Evolutionary conservation across 2,329 filamentous ascomycete genomes (phyloP).

Genomic region (Phialophora tarda): DNA sequence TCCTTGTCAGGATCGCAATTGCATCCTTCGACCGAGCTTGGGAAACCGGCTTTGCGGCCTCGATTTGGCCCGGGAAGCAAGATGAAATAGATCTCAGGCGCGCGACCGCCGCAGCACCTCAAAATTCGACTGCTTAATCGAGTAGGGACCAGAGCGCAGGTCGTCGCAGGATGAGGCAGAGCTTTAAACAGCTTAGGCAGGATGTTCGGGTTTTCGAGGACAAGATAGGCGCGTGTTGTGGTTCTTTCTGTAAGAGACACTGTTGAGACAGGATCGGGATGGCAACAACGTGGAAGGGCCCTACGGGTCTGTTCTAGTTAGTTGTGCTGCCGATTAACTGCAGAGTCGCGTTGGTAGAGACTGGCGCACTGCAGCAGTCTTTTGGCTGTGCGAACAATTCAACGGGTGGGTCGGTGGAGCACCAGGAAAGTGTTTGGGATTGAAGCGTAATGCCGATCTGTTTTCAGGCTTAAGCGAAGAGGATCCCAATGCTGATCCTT

Average conservation of each 20-base stretch:
- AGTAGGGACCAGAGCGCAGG: neutral
- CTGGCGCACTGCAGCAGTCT: neutral
- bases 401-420: slow-evolving; percentile 8
- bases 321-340: neutral
- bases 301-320: neutral
- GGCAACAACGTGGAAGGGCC: no score
- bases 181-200: neutral
- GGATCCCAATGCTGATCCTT: neutral
- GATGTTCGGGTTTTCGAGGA: neutral
- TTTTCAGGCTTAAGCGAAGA: slow-evolving; percentile 3
- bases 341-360: neutral
- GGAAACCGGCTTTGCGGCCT: neutral
- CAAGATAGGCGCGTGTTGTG: neutral
- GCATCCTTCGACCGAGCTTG: slow-evolving; percentile 23
- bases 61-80: neutral
- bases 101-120: neutral
- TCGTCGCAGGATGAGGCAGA: neutral
- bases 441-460: slow-evolving; percentile 18
- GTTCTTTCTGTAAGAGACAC: neutral
- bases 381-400: neutral
- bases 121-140: neutral
- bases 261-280: neutral
- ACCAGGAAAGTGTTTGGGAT: slow-evolving; percentile 15
- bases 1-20: slow-evolving; percentile 22
- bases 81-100: neutral